A percentile compares a stretch with the other conserved stretches of the same genome.
Conservation (phyloP, 331 rosid species). For the Telfairia occidentalis region DNA sequence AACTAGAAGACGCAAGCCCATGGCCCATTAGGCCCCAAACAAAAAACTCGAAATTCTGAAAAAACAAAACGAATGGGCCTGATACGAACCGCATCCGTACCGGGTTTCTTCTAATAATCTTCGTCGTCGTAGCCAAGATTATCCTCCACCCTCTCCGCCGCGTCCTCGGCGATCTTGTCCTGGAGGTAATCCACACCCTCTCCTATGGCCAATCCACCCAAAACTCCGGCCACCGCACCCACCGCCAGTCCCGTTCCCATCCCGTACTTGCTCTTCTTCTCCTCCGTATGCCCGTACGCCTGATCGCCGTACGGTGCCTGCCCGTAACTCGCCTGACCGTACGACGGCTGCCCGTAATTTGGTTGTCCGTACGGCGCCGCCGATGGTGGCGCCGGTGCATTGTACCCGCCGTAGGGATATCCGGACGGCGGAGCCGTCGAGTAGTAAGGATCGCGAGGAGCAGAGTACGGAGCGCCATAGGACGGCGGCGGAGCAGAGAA, state of each 20-base stretch:
- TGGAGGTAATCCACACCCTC: conserved; percentile 51
- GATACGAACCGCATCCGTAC: background rate
- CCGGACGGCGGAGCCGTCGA: conserved; percentile 28
- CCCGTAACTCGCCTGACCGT: conserved; percentile 27
- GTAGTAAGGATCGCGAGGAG: conserved; percentile 25
- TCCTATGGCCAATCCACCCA: conserved; percentile 60
- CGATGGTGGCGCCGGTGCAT: conserved; percentile 14
- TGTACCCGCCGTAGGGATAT: conserved; percentile 29
- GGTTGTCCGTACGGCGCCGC: conserved; percentile 22
- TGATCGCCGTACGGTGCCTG: conserved; percentile 24
- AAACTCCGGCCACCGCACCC: conserved; percentile 60
- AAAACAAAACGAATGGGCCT: background rate
- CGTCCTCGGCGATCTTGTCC: conserved; percentile 57
- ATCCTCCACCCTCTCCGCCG: conserved; percentile 48
- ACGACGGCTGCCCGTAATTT: conserved; percentile 18
- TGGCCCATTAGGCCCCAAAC: background rate
- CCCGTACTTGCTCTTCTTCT: conserved; percentile 67
- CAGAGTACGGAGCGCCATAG: conserved; percentile 18
- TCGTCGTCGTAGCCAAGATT: conserved; percentile 30
- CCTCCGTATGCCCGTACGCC: conserved; percentile 26
- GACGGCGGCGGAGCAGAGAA: conserved; percentile 22
- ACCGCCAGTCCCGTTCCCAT: conserved; percentile 90
- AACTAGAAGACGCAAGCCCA: background rate
- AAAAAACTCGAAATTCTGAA: background rate
- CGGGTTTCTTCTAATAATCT: conserved; percentile 19